phyloP scores from a whole-genome alignment of 1,139 yeast genomes.

The Yamadazyma membranifaciens region DNA sequence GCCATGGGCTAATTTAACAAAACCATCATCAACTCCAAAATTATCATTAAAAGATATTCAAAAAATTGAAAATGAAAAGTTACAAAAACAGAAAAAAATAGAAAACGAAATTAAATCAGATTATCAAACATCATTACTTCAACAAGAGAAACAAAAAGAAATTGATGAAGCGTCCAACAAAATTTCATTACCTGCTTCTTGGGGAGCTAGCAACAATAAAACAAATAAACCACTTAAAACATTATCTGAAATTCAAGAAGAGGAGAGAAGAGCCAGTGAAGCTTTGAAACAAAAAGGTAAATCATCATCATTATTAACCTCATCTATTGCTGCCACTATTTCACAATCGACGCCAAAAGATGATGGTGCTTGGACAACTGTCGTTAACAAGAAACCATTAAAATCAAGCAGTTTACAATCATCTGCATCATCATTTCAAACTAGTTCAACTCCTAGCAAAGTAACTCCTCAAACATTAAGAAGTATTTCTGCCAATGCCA shows the following conservation, averaged over 20 bases:
- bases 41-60: slow-evolving; percentile 70
- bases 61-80: slow-evolving; percentile 59
- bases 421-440: slow-evolving; percentile 1
- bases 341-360: slow-evolving; percentile 26
- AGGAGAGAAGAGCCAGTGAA: slow-evolving; percentile 43
- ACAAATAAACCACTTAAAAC: slow-evolving; percentile 29
- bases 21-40: slow-evolving; percentile 33
- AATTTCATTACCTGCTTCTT: slow-evolving; percentile 48
- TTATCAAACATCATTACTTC: slow-evolving; percentile 15
- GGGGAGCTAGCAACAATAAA: slow-evolving; percentile 44
- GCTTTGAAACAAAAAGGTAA: slow-evolving; percentile 22
- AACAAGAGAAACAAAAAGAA: slow-evolving; percentile 18
- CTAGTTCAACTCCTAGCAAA: slow-evolving; percentile 15
- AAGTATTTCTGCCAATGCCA: slow-evolving; percentile 41
- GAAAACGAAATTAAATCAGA: slow-evolving; percentile 29
- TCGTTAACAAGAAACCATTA: slow-evolving; percentile 14
- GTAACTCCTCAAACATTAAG: slow-evolving; percentile 46
- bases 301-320: slow-evolving; percentile 13
- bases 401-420: slow-evolving; percentile 20
- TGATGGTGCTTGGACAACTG: slow-evolving; percentile 46
- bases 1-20: slow-evolving; percentile 51
- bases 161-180: slow-evolving; percentile 18
- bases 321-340: slow-evolving; percentile 33
- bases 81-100: slow-evolving; percentile 35
- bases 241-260: slow-evolving; percentile 47